Conservation (phyloP, 306 rosid species). For the Medicago arabica region DNA sequence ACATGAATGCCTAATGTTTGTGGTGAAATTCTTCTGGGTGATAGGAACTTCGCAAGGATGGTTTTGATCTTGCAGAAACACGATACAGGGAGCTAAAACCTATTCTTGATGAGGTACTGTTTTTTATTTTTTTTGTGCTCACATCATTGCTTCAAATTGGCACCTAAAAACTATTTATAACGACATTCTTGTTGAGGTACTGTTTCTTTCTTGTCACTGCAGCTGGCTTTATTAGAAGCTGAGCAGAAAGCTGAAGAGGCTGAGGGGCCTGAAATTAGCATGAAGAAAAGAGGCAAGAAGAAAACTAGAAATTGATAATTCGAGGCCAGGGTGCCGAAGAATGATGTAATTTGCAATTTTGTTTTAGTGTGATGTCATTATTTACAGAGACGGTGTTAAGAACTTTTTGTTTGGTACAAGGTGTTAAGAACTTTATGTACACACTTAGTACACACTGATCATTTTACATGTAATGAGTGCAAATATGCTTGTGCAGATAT, state of each 20-base stretch:
- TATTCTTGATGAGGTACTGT: slow-evolving; percentile 88
- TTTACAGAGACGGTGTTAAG: slow-evolving; percentile 2
- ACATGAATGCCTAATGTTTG: slow-evolving; percentile 9
- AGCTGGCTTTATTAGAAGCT: slow-evolving; percentile 88
- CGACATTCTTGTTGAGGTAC: slow-evolving; percentile 3
- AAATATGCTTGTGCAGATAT: not conserved
- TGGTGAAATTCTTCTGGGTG: slow-evolving; percentile 38
- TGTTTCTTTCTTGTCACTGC: slow-evolving; percentile 41
- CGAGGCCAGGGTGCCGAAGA: slow-evolving; percentile 12
- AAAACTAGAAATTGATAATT: slow-evolving; percentile 60
- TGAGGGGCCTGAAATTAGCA: slow-evolving; percentile 82
- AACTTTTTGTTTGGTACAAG: not conserved
- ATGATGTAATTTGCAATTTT: slow-evolving; percentile 52
- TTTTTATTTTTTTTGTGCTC: slow-evolving; percentile 21
- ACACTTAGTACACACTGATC: slow-evolving; percentile 16
- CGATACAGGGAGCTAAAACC: slow-evolving; percentile 94
- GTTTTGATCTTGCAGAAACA: slow-evolving; percentile 93
- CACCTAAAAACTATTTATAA: slow-evolving; percentile 10
- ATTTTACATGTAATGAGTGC: slow-evolving; percentile 23
- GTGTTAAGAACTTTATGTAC: slow-evolving; percentile 5
- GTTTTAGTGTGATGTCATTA: slow-evolving; percentile 42
- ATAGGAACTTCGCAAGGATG: slow-evolving; percentile 98
- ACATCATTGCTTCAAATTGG: not conserved
- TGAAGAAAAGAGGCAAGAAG: slow-evolving; percentile 83
- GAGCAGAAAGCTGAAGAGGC: slow-evolving; percentile 94